These are phyloP conservation scores for Basidioascus undulatus DNA, from an alignment of 768 basidiomycete species.

Conservation along the genomic window DNA sequence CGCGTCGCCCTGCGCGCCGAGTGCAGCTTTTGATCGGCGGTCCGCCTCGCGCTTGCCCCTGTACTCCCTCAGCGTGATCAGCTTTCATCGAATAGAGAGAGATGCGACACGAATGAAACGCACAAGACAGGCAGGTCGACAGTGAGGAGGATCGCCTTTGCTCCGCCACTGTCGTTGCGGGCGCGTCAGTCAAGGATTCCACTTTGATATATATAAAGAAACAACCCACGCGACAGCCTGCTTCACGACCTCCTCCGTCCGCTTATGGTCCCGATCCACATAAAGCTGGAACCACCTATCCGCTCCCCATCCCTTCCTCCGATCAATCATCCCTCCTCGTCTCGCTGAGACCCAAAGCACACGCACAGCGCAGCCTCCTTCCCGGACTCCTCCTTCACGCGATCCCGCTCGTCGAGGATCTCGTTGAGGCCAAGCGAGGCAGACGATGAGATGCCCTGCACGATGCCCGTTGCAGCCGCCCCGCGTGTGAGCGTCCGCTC, in stretches of 20 bases:
- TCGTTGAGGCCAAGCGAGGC: slow-evolving; percentile 20
- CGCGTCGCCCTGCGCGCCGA: neutral
- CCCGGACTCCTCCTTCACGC: slow-evolving; percentile 13
- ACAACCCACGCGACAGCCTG: slow-evolving; percentile 9
- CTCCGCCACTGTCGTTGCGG: neutral
- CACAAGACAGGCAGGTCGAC: slow-evolving; percentile 17
- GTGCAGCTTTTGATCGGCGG: neutral
- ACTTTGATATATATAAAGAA: neutral
- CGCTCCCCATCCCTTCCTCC: neutral
- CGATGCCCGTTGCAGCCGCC: slow-evolving; percentile 37
- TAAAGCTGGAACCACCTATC: slow-evolving; percentile 6
- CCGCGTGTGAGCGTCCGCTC: slow-evolving; percentile 61
- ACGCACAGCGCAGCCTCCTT: slow-evolving; percentile 14
- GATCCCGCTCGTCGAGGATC: slow-evolving; percentile 11
- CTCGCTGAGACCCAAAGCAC: too few relatives aligned
- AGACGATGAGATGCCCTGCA: slow-evolving; percentile 33
- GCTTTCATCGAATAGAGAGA: too few relatives aligned
- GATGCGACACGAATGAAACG: too few relatives aligned
- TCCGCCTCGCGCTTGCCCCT: slow-evolving; percentile 10
- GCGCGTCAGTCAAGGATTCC: neutral
- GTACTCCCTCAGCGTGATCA: too few relatives aligned
- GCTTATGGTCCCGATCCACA: slow-evolving; percentile 8
- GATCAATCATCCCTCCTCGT: too few relatives aligned
- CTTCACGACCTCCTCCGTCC: slow-evolving; percentile 9
- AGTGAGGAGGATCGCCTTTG: slow-evolving; percentile 16